Percentiles rank a stretch among this genome's conserved stretches.
These are phyloP conservation scores for Nigrospora oryzae DNA, from an alignment of 2,329 filamentous ascomycete genomes.

Conservation along the genomic window DNA sequence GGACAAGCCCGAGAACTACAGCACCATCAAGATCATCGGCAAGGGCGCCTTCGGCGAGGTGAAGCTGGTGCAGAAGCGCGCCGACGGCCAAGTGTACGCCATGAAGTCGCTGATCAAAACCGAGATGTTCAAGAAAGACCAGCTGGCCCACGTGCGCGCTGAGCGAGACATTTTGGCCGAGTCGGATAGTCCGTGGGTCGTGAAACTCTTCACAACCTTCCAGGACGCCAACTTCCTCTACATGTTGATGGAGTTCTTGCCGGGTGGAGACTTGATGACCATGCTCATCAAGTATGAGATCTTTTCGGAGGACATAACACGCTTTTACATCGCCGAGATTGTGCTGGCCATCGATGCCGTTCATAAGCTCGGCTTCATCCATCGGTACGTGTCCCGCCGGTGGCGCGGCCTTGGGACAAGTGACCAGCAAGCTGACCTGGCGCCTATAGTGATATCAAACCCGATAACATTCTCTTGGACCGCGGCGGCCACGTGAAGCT, in stretches of 20 bases:
- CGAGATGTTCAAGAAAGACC: constrained; percentile 99
- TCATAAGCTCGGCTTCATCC: constrained; percentile 95
- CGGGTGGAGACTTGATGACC: constrained; percentile 97
- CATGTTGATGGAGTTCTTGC: constrained; percentile 99
- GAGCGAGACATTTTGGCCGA: constrained; percentile 97
- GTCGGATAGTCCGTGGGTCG: constrained; percentile 98
- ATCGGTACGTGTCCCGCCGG: constrained; percentile 57
- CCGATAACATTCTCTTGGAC: constrained; percentile 95
- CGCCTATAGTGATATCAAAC: constrained; percentile 80
- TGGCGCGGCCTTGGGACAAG: no score
- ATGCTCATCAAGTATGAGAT: constrained; percentile 99
- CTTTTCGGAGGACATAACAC: constrained; percentile 96
- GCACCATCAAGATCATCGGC: constrained; percentile 94
- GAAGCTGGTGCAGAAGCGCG: constrained; percentile 92
- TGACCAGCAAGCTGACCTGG: neutral
- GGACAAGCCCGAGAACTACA: constrained; percentile 90
- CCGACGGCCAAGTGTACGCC: constrained; percentile 93
- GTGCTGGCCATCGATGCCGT: constrained; percentile 97
- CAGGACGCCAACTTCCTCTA: constrained; percentile 95
- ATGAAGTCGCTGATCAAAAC: constrained; percentile 98
- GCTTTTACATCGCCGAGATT: constrained; percentile 98
- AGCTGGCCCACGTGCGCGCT: constrained; percentile 91
- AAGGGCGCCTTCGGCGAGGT: constrained; percentile 99
- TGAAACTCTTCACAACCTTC: constrained; percentile 97
- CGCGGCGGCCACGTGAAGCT: constrained; percentile 95